Evolutionary conservation across 345 rosid species (phyloP).

Genomic region (Euphorbia tirucalli): DNA sequence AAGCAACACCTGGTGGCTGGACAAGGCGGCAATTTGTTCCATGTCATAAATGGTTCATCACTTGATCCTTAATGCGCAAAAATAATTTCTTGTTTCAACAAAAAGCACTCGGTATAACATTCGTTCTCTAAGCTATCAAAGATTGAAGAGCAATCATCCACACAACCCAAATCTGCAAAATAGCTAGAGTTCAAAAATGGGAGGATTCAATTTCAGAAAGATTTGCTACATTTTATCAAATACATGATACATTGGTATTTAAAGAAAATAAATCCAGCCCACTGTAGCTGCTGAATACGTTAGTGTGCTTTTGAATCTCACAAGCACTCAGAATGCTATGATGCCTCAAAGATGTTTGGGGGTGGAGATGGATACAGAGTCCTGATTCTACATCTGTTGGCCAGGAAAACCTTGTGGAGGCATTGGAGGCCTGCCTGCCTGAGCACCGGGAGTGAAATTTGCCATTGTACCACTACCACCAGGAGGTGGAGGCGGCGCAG

Average conservation of each 20-base stretch:
- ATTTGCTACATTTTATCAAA: not conserved
- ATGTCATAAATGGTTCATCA: not conserved
- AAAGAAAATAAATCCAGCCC: not conserved
- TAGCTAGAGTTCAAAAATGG: not conserved
- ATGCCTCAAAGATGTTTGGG: not conserved
- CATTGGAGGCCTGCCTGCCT: conserved; percentile 48
- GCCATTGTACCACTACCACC: conserved; percentile 61
- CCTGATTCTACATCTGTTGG: conserved; percentile 44
- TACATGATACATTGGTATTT: not conserved
- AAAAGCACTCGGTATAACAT: too few relatives aligned
- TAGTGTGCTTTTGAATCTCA: not conserved
- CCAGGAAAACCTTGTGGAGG: conserved; percentile 53
- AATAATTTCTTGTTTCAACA: too few relatives aligned
- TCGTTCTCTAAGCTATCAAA: too few relatives aligned
- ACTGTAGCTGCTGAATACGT: not conserved
- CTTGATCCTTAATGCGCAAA: not conserved
- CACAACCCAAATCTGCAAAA: not conserved
- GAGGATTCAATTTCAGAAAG: not conserved
- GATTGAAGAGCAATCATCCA: not conserved
- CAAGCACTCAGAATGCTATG: not conserved
- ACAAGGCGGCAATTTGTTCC: too few relatives aligned
- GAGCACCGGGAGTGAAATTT: conserved; percentile 57
- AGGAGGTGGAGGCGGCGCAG: conserved; percentile 74
- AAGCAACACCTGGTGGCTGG: too few relatives aligned
- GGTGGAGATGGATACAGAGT: conserved; percentile 28